phyloP scores from a whole-genome alignment of 169 alveolate species.

The Plasmodium chabaudi region DNA sequence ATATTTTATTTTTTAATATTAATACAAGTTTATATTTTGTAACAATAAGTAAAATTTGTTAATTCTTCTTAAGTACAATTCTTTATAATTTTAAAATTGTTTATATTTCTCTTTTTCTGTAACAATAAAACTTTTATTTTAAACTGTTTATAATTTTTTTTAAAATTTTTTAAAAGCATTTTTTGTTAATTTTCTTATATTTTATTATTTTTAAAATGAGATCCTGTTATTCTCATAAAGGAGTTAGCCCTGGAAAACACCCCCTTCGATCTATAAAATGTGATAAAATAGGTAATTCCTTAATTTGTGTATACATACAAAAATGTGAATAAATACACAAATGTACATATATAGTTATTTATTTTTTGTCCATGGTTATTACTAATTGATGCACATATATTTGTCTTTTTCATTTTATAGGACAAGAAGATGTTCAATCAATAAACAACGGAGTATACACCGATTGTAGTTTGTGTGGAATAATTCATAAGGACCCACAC shows the following conservation, averaged over 20 bases:
- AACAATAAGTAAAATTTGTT: too few species aligned
- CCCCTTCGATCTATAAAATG: slow-evolving; percentile 19
- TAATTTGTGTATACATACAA: not conserved
- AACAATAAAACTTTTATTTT: too few species aligned
- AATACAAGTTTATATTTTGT: too few species aligned
- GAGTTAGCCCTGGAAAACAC: slow-evolving; percentile 70
- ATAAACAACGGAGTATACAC: slow-evolving; percentile 25
- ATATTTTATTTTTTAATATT: too few species aligned
- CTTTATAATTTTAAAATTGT: too few species aligned
- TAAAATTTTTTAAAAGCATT: not conserved
- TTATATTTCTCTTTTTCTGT: too few species aligned
- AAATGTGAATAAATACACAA: not conserved
- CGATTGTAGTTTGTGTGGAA: slow-evolving; percentile 47
- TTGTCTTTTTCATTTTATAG: slow-evolving; percentile 13
- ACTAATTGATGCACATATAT: not conserved
- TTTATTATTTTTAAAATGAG: slow-evolving; percentile 37
- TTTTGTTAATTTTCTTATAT: not conserved
- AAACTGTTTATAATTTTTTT: too few species aligned
- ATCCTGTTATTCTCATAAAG: slow-evolving; percentile 72
- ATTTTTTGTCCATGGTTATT: not conserved
- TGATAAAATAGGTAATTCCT: slow-evolving; percentile 49
- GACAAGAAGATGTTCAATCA: slow-evolving; percentile 49
- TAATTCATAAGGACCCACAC: slow-evolving; percentile 62
- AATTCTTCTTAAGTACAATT: too few species aligned
- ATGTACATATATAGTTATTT: not conserved